Base-by-base conservation (phyloP, 176 grass and related monocot species). In the Avena atlantica region DNA sequence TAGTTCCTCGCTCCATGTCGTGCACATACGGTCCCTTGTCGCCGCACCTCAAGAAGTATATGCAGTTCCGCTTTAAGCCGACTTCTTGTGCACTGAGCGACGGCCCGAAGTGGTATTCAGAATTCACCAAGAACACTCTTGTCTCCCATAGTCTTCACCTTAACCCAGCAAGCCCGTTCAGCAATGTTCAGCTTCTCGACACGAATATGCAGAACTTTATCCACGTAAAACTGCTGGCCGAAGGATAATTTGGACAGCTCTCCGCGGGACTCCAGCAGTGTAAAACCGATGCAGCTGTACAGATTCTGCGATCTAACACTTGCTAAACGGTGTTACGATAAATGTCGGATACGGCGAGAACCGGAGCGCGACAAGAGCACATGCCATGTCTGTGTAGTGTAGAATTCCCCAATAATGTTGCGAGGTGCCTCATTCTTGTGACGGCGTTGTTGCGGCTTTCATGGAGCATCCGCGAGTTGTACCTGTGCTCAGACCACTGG, bases 1-100 rank as follows among this genome's bases (percentile, higher is more conserved):
- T 61, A 61, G 77, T 48, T 49, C 78, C 37, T 0, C 59, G 37
- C 5, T 15, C 58, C 58, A 80, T 65, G n/a, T 80, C 3, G n/a
- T 80, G 25, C 6, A 80, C 58, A 14, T 65, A 64, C 12, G 64
- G 48, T 23, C 34, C 78, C 58, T 80, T 80, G 78, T 80, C 40
- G 25, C 4, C 19, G 8, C 8, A 8, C 58, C 2, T 58, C 75
- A 78, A 2, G 19, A 37, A 78, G 5, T 57, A 78, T 5, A 78
- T 78, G 25, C 51, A 78, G 7, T 78, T 58, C 3, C 27, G 3
- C 16, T 78, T 78, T 19, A 78, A 37, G 19, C 27, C 75, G 45
- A 78, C 5, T 1, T 77, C 6, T 12, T 29, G 4, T 27, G 62
- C 62, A 14, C 12, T 2, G 1, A 27, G 4, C 2, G 62, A 65